Evolutionary conservation across 768 basidiomycete species (phyloP), one percentile per base, ranked within the genome.

Genomic region (Podaxis pistillaris): DNA sequence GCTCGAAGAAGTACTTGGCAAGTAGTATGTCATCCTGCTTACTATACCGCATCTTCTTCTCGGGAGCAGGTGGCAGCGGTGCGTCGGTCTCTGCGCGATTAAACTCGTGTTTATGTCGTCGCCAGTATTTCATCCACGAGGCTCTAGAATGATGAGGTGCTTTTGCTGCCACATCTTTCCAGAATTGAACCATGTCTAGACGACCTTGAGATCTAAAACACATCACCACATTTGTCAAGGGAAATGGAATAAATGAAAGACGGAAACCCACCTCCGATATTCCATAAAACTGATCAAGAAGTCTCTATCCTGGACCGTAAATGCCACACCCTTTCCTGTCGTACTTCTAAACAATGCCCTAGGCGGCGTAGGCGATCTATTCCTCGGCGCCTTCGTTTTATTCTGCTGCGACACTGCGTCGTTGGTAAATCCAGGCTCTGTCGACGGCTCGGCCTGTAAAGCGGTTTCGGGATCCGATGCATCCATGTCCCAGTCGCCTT

Each of bases 61-160:
- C 89, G 0, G 92, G 91, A 2, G 88, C 88, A 26, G 82, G 81
- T 4, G 91, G 91, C 12, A 90, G 75, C 1, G 89, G 89, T 11
- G 86, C 89, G 63, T 89, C 88, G 0, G 75, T 79, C n/a, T 87
- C 86, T 2, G 79, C 77, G 61, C 83, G 84, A 56, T 88, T 81
- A 40, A 93, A 76, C 67, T 94, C 93, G 67, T 94, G 93, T 67
- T 91, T 92, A 72, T 94, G 93, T 60, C 93, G 80, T 15, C 93
- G 83, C 85, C 91, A 94, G 73, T 87, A 94, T 74, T 94, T 94
- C 91, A 94, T 93, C 93, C 93, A 94, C 5, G 93, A 94, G 52
- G 93, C 93, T 40, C 91, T 87, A 26, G 93, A 94, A 70, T 94
- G 93, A 73, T 94, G 93, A 0, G 93, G 93, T 0, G 92, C 92